Base-by-base conservation (phyloP, 257 asterid genomes). In the Fraxinus americana region DNA sequence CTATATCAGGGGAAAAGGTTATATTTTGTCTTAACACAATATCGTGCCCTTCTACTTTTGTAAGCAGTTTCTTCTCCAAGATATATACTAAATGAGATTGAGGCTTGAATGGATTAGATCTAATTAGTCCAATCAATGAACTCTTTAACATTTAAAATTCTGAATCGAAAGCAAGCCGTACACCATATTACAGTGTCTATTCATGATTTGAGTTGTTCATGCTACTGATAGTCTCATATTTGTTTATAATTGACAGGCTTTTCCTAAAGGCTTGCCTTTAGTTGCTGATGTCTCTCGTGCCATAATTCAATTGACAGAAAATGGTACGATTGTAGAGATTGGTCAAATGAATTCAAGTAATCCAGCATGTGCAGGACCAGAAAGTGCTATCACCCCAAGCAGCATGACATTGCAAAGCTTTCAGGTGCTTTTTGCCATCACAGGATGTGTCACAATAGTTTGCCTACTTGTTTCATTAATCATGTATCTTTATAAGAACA, bases 241-340 rank as follows among this genome's bases (percentile, higher is more conserved):
- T 52, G 63, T 45, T 45, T 45, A 45, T 45, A 45, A 41, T 29
- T 14, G 2, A 48, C 78, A 88, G 90, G 90, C 75, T 30, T 86
- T 88, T 67, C 86, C 87, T 30, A 86, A 78, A 75, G 84, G 82
- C 7, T 86, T 84, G 9, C 88, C 89, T 0, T 73, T 81, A 30
- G 88, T 85, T 65, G 72, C 88, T 27, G 88, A 83, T 9, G 59
- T 87, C 61, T 88, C 92, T 10, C 77, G 84, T 3, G 86, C 91
- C 52, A 73, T 88, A 25, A 23, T 81, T 50, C 73, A 78, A 38
- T 43, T 83, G 75, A 79, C 73, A 17, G 89, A 86, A 72, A 21
- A 67, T 0, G 87, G 86, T 2, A 78, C 4, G 13, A 83, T 86
- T 61, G 38, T 1, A 43, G 84, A 77, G 14, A 67, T 81, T 1